Evolutionary conservation across 768 basidiomycete species (phyloP).

Genomic region (Boletus edulis): DNA sequence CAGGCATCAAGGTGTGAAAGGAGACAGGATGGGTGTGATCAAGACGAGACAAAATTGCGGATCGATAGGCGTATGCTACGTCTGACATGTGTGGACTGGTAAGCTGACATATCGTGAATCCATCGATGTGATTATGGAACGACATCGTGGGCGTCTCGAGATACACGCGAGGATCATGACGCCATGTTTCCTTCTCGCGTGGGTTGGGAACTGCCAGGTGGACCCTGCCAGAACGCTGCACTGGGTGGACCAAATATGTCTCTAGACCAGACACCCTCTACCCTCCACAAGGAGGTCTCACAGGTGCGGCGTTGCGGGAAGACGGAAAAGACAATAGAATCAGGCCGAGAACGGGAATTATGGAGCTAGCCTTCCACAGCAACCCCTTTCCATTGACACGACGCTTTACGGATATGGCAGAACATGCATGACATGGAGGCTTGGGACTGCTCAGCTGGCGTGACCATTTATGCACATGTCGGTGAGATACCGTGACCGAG

Average conservation of each 20-base stretch:
- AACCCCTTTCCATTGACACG: constrained; percentile 19
- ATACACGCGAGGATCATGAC: constrained; percentile 13
- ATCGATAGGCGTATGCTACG: constrained; percentile 13
- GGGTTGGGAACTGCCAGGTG: no score
- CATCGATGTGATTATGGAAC: constrained; percentile 21
- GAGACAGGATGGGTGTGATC: constrained; percentile 6
- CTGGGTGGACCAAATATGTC: neutral
- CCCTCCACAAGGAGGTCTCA: constrained; percentile 12
- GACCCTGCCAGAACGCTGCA: no score
- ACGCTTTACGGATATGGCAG: constrained; percentile 15
- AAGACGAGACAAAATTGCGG: constrained; percentile 4
- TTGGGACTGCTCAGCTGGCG: neutral
- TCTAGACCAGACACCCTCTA: constrained; percentile 9
- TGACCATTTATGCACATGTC: neutral
- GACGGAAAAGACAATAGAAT: neutral
- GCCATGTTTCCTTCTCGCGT: constrained; percentile 4
- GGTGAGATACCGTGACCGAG: constrained; percentile 5
- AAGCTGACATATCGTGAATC: constrained; percentile 4
- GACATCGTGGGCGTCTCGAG: constrained; percentile 2
- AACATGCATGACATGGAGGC: neutral
- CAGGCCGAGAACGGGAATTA: constrained; percentile 14
- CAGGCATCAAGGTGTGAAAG: constrained; percentile 9
- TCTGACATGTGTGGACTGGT: neutral
- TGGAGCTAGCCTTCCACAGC: constrained; percentile 14
- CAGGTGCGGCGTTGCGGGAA: constrained; percentile 2